Conservation (phyloP, 768 basidiomycete genomes). For the Xerocomus brunneocitrinus region DNA sequence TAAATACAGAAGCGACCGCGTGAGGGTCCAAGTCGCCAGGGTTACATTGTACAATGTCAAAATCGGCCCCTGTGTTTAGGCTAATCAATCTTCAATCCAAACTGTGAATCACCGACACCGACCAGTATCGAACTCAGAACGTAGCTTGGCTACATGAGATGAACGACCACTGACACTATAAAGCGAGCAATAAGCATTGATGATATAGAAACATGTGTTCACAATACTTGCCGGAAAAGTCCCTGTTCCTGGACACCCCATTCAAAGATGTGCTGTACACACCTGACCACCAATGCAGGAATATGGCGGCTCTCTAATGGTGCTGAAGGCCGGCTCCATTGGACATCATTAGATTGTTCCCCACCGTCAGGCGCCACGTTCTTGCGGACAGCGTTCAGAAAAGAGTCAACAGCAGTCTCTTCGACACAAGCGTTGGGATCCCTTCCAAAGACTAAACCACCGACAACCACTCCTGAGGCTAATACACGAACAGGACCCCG, state of each 20-base stretch:
- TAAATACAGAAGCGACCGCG: conserved; percentile 89
- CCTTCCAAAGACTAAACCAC: conserved; percentile 65
- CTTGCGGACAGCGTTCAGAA: conserved; percentile 7
- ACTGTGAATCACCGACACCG: conserved; percentile 16
- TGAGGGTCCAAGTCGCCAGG: conserved; percentile 93
- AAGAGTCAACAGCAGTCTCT: conserved; percentile 49
- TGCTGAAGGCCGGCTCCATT: conserved; percentile 17
- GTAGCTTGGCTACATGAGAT: conserved; percentile 70
- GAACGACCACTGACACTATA: conserved; percentile 77
- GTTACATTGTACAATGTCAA: conserved; percentile 68
- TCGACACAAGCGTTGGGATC: conserved; percentile 50
- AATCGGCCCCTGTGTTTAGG: conserved; percentile 66
- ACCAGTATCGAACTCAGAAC: conserved; percentile 81
- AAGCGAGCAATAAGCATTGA: conserved; percentile 9
- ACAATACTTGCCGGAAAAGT: conserved; percentile 63
- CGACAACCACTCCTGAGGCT: conserved; percentile 31
- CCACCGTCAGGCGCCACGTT: neutral
- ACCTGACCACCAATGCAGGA: conserved; percentile 76
- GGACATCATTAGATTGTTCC: conserved; percentile 1
- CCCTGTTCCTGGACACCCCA: conserved; percentile 90
- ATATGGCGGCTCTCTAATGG: conserved; percentile 49
- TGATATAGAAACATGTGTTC: neutral
- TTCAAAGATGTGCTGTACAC: conserved; percentile 72
- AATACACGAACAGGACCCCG: conserved; percentile 48
- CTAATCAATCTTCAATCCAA: conserved; percentile 4